Conservation (phyloP, 2,329 filamentous ascomycete species). For the Hirsutella rhossiliensis region DNA sequence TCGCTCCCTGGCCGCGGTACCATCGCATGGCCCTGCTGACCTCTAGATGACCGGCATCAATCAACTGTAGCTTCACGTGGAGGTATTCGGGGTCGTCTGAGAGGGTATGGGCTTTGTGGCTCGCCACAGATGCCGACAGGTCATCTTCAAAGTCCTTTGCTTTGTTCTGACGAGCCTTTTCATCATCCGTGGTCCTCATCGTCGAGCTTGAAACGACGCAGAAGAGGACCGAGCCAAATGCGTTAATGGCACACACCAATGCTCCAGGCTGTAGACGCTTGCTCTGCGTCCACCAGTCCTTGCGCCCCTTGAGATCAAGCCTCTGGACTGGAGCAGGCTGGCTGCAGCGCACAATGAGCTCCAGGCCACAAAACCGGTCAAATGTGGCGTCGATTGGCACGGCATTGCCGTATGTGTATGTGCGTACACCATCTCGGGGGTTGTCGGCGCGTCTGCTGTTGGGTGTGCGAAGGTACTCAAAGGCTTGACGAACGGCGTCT, state of each 20-base stretch:
- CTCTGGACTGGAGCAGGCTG: constrained; percentile 24
- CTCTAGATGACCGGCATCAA: constrained; percentile 10
- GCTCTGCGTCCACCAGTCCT: constrained; percentile 37
- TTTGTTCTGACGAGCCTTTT: constrained; percentile 10
- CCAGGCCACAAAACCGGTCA: constrained; percentile 25
- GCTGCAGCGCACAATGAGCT: constrained; percentile 29
- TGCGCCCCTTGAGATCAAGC: constrained; percentile 16
- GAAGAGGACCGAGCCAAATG: constrained; percentile 25
- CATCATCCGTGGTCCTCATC: constrained; percentile 6
- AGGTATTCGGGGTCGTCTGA: constrained; percentile 16
- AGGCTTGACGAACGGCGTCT: constrained; percentile 30
- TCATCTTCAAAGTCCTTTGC: background rate
- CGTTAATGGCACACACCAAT: constrained; percentile 35
- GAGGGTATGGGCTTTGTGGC: constrained; percentile 11
- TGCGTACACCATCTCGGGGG: constrained; percentile 15
- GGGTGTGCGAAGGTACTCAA: constrained; percentile 17
- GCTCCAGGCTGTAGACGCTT: constrained; percentile 36
- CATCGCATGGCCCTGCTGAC: constrained; percentile 15
- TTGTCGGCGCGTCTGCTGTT: background rate
- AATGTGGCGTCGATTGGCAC: constrained; percentile 19
- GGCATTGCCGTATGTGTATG: constrained; percentile 14
- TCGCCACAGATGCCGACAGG: constrained; percentile 5
- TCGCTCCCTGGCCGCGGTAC: constrained; percentile 11
- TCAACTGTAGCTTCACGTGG: constrained; percentile 18
- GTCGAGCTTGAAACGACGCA: constrained; percentile 21